Percentiles rank a stretch among this genome's conserved stretches.
Evolutionary conservation across 441 rosid genomes (phyloP).

Genomic region (Mallotus repandus): DNA sequence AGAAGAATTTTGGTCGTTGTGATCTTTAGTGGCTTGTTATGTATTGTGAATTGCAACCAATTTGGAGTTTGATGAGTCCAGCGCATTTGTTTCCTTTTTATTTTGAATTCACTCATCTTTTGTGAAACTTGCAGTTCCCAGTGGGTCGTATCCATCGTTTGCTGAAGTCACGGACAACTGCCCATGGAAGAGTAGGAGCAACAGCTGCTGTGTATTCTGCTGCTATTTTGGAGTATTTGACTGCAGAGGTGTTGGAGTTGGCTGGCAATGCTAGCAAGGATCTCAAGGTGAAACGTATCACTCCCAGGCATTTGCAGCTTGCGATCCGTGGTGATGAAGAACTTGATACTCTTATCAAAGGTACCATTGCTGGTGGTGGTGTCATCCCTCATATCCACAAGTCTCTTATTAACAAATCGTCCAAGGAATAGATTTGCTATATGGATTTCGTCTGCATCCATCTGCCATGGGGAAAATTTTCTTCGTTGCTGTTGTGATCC

Average conservation of each 20-base stretch:
- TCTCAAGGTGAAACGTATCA: conserved; percentile 26
- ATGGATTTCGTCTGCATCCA: neutral
- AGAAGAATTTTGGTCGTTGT: no score
- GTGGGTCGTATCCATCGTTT: conserved; percentile 27
- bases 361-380: conserved; percentile 25
- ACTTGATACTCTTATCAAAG: conserved; percentile 21
- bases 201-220: conserved; percentile 29
- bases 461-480: neutral
- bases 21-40: no score
- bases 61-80: no score
- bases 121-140: conserved; percentile 27
- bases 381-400: conserved; percentile 28
- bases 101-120: neutral
- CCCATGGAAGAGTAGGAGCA: conserved; percentile 28
- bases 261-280: conserved; percentile 29
- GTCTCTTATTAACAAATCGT: conserved; percentile 23
- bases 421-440: conserved; percentile 8
- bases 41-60: no score
- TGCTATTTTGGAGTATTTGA: conserved; percentile 26
- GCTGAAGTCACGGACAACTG: conserved; percentile 19
- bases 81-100: neutral
- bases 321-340: conserved; percentile 30
- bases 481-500: neutral
- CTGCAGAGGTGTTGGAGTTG: conserved; percentile 25
- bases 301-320: conserved; percentile 26